Percentiles rank a stretch among this genome's conserved stretches.
These are phyloP conservation scores for Globisporangium nagaii DNA, from an alignment of 352 stramenopile species.

Conservation along the genomic window DNA sequence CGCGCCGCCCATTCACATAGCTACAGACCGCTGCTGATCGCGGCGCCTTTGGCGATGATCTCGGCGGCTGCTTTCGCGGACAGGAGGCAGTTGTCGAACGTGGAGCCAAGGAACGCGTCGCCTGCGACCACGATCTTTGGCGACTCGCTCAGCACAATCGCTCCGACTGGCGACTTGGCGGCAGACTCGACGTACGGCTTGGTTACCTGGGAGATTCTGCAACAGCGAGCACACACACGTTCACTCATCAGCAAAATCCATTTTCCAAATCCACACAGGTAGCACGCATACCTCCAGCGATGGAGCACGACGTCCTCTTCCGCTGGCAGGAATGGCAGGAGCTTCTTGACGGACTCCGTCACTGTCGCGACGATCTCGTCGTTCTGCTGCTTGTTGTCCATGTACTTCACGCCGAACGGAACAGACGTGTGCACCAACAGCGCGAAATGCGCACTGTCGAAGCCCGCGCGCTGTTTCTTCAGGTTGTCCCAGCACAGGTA, in stretches of 20 bases:
- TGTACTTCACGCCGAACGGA: constrained; percentile 45
- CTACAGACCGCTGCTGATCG: constrained; percentile 32
- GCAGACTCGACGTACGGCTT: constrained; percentile 29
- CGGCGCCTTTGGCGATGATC: constrained; percentile 12
- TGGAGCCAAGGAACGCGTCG: constrained; percentile 62
- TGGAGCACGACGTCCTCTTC: constrained; percentile 46
- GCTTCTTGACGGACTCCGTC: constrained; percentile 35
- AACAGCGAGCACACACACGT: not conserved
- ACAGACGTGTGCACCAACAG: constrained; percentile 70
- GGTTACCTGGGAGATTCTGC: constrained; percentile 63
- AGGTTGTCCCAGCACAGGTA: constrained; percentile 76
- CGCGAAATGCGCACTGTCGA: constrained; percentile 11
- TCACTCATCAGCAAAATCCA: not conserved
- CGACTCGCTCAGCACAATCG: constrained; percentile 39
- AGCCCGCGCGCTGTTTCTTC: constrained; percentile 33
- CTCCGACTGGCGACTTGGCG: not conserved
- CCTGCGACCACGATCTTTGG: constrained; percentile 59
- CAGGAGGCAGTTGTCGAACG: constrained; percentile 65
- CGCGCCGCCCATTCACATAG: too few species aligned
- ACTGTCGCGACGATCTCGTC: constrained; percentile 52
- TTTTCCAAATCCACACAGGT: not conserved
- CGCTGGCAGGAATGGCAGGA: constrained; percentile 49
- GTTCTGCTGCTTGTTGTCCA: constrained; percentile 47
- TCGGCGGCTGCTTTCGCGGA: constrained; percentile 44
- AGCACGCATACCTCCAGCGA: constrained; percentile 45